A percentile compares a stretch with the other conserved stretches of the same genome.
Conservation (phyloP, 2,329 filamentous ascomycete genomes). For the Colletotrichum orbiculare region DNA sequence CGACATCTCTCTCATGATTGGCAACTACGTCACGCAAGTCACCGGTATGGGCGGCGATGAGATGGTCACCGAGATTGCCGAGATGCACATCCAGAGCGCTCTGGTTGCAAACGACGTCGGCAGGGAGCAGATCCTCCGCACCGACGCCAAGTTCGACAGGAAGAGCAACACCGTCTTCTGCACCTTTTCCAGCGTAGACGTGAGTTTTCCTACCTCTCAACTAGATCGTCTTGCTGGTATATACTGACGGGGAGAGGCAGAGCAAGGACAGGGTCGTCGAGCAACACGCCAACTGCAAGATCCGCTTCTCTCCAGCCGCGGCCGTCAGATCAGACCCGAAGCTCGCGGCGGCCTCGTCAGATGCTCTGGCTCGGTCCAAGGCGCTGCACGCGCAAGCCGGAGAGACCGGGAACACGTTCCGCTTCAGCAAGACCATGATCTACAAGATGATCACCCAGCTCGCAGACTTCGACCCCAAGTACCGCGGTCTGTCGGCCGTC, state of each 20-base stretch:
- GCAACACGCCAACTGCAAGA: constrained; percentile 70
- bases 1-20: constrained; percentile 72
- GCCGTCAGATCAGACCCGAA: constrained; percentile 70
- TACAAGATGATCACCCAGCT: constrained; percentile 76
- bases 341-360: constrained; percentile 75
- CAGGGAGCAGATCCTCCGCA: constrained; percentile 67
- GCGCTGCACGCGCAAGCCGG: constrained; percentile 70
- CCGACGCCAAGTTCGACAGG: constrained; percentile 68
- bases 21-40: constrained; percentile 71
- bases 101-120: constrained; percentile 66
- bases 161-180: constrained; percentile 40
- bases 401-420: constrained; percentile 73
- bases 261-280: constrained; percentile 68
- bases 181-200: constrained; percentile 13
- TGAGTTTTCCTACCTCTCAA: not conserved
- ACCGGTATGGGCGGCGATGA: constrained; percentile 65
- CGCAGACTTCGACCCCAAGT: constrained; percentile 66
- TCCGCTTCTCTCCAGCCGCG: constrained; percentile 65
- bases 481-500: constrained; percentile 69
- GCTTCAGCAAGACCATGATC: constrained; percentile 78
- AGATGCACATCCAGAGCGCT: constrained; percentile 77
- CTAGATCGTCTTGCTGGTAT: constrained; percentile 46
- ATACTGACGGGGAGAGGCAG: constrained; percentile 66
- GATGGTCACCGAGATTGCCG: constrained; percentile 70
- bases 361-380: constrained; percentile 73